Conservation (phyloP, 371 early-diverging fungal genomes). For the Encephalitozoon intestinalis region DNA sequence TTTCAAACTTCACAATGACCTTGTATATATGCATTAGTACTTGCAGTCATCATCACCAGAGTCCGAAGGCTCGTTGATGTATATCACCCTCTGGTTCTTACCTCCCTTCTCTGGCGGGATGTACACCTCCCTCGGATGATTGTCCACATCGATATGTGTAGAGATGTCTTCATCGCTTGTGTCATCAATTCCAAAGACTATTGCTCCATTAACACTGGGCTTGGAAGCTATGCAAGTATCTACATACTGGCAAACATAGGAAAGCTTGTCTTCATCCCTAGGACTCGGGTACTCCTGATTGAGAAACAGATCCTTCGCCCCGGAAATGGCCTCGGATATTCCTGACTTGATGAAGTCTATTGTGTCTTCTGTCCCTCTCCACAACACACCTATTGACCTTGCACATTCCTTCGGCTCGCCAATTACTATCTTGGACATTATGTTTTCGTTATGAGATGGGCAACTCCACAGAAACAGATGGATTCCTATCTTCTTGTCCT, state of each 20-base stretch:
- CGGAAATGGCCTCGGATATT: slow-evolving; percentile 47
- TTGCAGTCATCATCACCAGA: background rate
- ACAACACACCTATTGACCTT: slow-evolving; percentile 43
- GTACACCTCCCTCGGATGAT: background rate
- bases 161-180: background rate
- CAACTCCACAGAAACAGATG: slow-evolving; percentile 51
- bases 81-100: background rate
- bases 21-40: background rate
- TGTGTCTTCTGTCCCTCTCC: slow-evolving; percentile 48
- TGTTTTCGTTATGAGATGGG: background rate
- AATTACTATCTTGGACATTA: background rate
- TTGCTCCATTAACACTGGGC: slow-evolving; percentile 2
- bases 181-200: background rate
- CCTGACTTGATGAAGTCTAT: slow-evolving; percentile 38
- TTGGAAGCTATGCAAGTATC: slow-evolving; percentile 29
- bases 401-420: slow-evolving; percentile 40
- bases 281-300: slow-evolving; percentile 6
- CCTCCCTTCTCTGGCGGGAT: background rate
- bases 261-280: background rate
- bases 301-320: slow-evolving; percentile 20
- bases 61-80: background rate
- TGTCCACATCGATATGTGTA: background rate
- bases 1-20: background rate
- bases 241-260: slow-evolving; percentile 10
- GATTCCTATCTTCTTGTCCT: slow-evolving; percentile 36